Base-by-base conservation (phyloP, 352 stramenopile genomes). In the Globisporangium orthogonon region DNA sequence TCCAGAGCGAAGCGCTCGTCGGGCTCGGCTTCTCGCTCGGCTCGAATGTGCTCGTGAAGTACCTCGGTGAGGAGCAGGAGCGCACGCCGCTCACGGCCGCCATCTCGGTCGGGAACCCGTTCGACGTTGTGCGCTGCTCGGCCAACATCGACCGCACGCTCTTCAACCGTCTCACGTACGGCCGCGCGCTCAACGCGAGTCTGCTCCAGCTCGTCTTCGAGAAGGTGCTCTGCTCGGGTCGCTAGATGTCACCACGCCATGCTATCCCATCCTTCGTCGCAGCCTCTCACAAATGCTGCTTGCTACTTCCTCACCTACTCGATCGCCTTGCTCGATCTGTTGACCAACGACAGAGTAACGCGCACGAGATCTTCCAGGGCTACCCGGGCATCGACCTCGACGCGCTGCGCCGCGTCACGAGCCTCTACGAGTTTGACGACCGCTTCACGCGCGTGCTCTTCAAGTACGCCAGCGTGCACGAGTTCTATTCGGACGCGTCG, bases 1-100 rank as follows among this genome's bases (percentile, higher is more conserved):
- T 87, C 52, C 41, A 43, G 14, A 48, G 53, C 18, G 56, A 76
- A 46, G 59, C 68, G 35, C 71, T 85, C 45, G 48, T 89, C 13
- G 77, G 69, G 17, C 54, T 86, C 14, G 80, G 80, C 7, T 91
- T 87, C 54, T 91, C 80, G 5, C 80, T 91, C 65, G 80, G 78
- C 10, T 80, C 76, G 6, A 89, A 91, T 51, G 74, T 91, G 30
- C 54, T 91, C 48, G 73, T 86, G 50, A 91, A 91, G 64, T 91
- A 85, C 59, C 54, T 91, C 1, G 80, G 78, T 1, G 80, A 91
- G 56, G 66, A 87, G 43, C 61, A 76, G 3, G 52, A 72, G 6
- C 52, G 66, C 3, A 54, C 60, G 35, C 51, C 51, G 52, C 54
- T 88, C 11, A 76, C 72, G 0, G 78, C 72, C 2, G 76, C 62